Evolutionary conservation across 139 green algal species (phyloP), one percentile per base, ranked within the genome.

Genomic region (Auxenochlorella pyrenoidosa): DNA sequence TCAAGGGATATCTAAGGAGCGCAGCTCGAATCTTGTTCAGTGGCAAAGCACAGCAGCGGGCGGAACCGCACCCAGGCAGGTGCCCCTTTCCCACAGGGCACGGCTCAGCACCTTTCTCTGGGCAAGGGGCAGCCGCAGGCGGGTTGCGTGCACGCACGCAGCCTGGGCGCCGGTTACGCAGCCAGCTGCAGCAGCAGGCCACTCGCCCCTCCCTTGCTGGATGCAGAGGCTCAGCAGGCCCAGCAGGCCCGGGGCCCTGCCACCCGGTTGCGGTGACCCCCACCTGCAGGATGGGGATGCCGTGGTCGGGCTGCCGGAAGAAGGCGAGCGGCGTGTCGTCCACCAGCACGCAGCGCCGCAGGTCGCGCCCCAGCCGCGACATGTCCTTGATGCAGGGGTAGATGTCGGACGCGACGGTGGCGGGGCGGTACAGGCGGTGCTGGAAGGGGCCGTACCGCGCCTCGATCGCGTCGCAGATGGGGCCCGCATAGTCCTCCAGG

Each of bases 361-460:
- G 91, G 75, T 94, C 89, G 30, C 94, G 91, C 6, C 94, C 95
- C 72, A 98, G 92, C 26, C 84, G 83, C 12, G 75, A 89, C 88
- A 98, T 92, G 88, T 98, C 96, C 91, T 98, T 98, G 79, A 98
- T 91, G 90, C 95, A 98, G 84, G 96, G 94, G 92, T 98, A 97
- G 63, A 92, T 88, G 30, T 86, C 81, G 72, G 70, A 65, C 19
- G 89, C 51, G 1, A 87, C 71, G 36, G 91, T 94, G 85, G 93
- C 93, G 21, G 88, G 87, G 38, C 93, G 87, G 79, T 93, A 94
- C n/a, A 95, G 89, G 36, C 89, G 79, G 40, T 88, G 80, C 3
- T 71, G 60, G 63, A 91, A 91, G 73, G 63, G 41, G 19, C 58
- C 43, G 88, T 95, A 93, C 58, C 86, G 80, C 28, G 41, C n/a